Base-by-base conservation (phyloP, 352 stramenopile species). In the Elongisporangium anandrum region DNA sequence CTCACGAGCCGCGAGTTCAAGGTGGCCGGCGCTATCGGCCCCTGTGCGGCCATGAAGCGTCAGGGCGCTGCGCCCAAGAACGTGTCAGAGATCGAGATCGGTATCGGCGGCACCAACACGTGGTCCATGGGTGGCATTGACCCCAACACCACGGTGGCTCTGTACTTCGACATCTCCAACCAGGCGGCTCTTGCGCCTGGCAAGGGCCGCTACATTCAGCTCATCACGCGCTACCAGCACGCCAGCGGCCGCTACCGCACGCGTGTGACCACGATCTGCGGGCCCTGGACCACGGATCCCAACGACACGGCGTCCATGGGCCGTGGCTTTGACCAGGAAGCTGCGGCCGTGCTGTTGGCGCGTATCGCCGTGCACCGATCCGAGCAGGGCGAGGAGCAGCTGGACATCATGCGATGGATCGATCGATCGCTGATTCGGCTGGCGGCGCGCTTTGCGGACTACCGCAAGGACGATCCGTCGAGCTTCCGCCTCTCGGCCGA, bases 181-280 rank as follows among this genome's bases (percentile, higher is more conserved):
- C 85, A 92, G 64, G 76, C 75, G 17, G 69, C 81, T 26, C 54
- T 90, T 24, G 64, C 85, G 16, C 76, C 81, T 15, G 85, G 85
- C 61, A 94, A 99, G 76, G 92, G 94, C 49, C 92, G 97, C 34
- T 99, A 97, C 82, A 96, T 99, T 61, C 91, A 98, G 78, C 93
- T 99, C 62, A 92, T 99, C 64, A 99, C 98, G 15, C 97, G 96
- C 63, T 99, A 99, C 80, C 97, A 99, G 75, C 96, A 99, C 67
- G 84, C 97, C 16, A 98, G 88, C 55, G 97, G 97, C 24, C 82
- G 80, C 23, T 98, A 98, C 69, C 85, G 97, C 52, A 93, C 98
- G 48, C 90, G 98, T 60, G 93, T 98, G 49, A 99, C 97, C 12
- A 99, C 98, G 7, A 82, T 99, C 17, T 99, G 95, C 66, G 97